These are phyloP conservation scores for Apiospora arundinis DNA, from an alignment of 2,329 filamentous ascomycete species.

Conservation along the genomic window DNA sequence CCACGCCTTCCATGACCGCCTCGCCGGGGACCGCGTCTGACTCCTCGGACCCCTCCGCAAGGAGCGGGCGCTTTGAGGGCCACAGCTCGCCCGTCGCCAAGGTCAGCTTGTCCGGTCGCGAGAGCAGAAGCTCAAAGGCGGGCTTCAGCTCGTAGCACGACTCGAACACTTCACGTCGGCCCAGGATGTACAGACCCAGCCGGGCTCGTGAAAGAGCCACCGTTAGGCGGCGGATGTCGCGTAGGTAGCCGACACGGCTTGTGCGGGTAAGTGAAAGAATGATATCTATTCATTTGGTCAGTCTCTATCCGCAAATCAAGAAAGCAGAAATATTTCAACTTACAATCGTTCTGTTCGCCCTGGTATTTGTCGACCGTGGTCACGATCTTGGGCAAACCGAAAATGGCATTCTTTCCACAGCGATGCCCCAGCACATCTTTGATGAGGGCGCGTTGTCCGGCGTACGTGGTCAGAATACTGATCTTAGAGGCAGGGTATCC, in stretches of 20 bases:
- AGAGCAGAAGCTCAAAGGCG: constrained; percentile 80
- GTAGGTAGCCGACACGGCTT: constrained; percentile 86
- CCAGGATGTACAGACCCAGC: constrained; percentile 89
- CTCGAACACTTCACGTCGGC: constrained; percentile 87
- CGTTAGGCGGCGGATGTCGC: constrained; percentile 90
- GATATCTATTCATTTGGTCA: constrained; percentile 66
- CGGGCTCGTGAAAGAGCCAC: constrained; percentile 93
- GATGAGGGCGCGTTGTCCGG: constrained; percentile 87
- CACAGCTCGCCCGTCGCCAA: constrained; percentile 88
- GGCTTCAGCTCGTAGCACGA: constrained; percentile 85
- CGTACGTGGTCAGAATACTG: constrained; percentile 90
- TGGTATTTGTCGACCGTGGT: constrained; percentile 99
- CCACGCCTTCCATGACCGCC: constrained; percentile 84
- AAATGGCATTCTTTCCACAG: constrained; percentile 82
- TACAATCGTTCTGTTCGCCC: constrained; percentile 98
- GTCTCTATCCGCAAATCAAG: constrained; percentile 19
- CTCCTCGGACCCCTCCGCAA: constrained; percentile 39
- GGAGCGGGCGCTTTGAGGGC: constrained; percentile 63
- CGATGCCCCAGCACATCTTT: constrained; percentile 84
- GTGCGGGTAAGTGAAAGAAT: constrained; percentile 94
- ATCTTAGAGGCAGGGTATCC: constrained; percentile 88
- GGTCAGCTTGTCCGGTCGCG: constrained; percentile 79
- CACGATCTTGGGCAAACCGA: constrained; percentile 87
- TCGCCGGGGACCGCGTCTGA: constrained; percentile 59
- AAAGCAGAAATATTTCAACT: constrained; percentile 45